Evolutionary conservation across 1,139 yeast genomes (phyloP), one percentile per base, ranked within the genome.

Genomic region (Pichia sp.): DNA sequence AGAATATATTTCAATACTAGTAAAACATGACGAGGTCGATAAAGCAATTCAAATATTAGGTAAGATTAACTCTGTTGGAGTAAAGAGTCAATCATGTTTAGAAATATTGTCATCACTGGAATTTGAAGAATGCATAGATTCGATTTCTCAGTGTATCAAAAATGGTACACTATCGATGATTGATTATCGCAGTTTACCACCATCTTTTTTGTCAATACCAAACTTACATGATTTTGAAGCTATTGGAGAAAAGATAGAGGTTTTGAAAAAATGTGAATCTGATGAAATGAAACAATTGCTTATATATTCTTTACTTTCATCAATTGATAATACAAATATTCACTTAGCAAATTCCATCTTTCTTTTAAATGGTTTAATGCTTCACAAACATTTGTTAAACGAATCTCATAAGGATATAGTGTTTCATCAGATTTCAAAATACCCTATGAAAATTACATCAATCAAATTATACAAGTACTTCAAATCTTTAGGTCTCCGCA

Each of bases 291-390:
- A 52, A 24, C 39, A 52, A 16, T 29, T 59, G 11, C 39, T 53
- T 7, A 12, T 61, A 8, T 54, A 46, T 37, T 45, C 54, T 0
- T 8, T 58, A 2, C 43, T 60, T 13, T 34, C 50, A 12, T 56
- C 62, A 1, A 50, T 57, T 6, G 56, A 58, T 39, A 53, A 53
- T 29, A 41, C 42, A 16, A 39, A 40, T 7, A 48, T 48, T 12
- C 57, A 55, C 37, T 44, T 57, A 13, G 55, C 54, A 7, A 49
- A 55, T 30, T 46, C 51, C 9, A 46, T 49, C 0, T 55, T 52
- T 40, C 32, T 58, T 3, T 13, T 59, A 1, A 49, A 47, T 7
- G 50, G 40, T 29, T 27, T 60, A 6, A 9, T 16, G 3, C 23
- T 26, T 13, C 13, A 48, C 25, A 18, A 36, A 24, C 7, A 44